Base-by-base conservation (phyloP, 1,139 yeast genomes). In the Zhuliangozyma blackwelliae region DNA sequence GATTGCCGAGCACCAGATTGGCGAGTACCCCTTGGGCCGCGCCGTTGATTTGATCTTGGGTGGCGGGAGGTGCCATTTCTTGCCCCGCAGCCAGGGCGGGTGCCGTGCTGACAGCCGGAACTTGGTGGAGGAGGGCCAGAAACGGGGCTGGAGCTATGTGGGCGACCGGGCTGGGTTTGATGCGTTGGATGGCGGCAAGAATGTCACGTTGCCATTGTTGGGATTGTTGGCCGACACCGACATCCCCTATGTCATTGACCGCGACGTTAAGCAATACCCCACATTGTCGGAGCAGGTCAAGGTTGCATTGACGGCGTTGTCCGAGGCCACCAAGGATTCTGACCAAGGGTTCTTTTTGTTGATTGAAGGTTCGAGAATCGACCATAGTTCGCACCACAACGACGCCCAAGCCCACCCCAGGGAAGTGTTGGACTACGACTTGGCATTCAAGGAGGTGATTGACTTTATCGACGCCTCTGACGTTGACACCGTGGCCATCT, bases 341-440 rank as follows among this genome's bases (percentile, higher is more conserved):
- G 92, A 85, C 11, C 63, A 82, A 48, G 96, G 96, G 0, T 88
- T 88, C 59, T 88, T 88, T 63, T 56, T 88, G 37, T 57, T 88
- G 61, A 77, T 88, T 41, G 96, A 88, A 65, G 95, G 95, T 16
- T 83, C 95, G 10, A 73, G 95, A 59, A 86, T 88, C 49, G 97
- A 88, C 59, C 96, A 88, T 56, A 95, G 95, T 6, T 95, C 95
- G 27, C 96, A 88, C 58, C 79, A 75, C 48, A 88, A 88, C 51
- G 96, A 88, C 55, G 88, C 96, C 10, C 54, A 55, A 23, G 52
- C 57, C 35, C 50, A 45, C 34, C 73, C 66, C 2, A 52, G 74
- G 44, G 75, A 68, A 52, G 71, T 67, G 5, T 65, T 68, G 53
- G 75, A 73, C 9, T 88, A 78, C 55, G 95, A 86, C 55, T 77